Evolutionary conservation across 179 eudicot genomes (phyloP).

Genomic region (Beta lomatogona): DNA sequence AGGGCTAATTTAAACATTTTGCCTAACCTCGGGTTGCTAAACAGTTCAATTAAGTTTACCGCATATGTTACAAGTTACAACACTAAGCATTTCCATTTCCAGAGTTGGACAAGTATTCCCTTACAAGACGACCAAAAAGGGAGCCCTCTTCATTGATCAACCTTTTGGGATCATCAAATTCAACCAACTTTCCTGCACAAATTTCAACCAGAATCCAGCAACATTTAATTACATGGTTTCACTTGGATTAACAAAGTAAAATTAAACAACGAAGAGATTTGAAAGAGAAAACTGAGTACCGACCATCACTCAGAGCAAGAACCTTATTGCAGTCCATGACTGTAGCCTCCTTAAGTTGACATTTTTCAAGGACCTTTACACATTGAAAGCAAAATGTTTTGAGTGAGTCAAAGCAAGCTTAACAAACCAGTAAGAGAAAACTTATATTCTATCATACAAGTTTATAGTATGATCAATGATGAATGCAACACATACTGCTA

Average conservation of each 20-base stretch:
- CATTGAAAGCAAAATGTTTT: background rate
- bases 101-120: conserved; percentile 29
- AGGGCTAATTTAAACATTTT: no score
- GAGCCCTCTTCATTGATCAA: conserved; percentile 24
- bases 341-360: conserved; percentile 25
- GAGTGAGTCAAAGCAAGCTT: background rate
- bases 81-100: conserved; percentile 3
- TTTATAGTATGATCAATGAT: background rate
- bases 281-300: background rate
- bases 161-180: background rate
- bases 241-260: no score
- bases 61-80: background rate
- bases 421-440: background rate
- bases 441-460: background rate
- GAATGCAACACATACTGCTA: background rate
- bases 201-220: background rate
- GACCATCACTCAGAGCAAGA: background rate
- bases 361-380: conserved; percentile 25
- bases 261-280: background rate
- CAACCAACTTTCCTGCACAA: background rate
- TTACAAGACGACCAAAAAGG: conserved; percentile 21
- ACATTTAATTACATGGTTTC: no score
- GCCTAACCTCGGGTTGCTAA: no score
- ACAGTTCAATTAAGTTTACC: no score
- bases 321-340: background rate